Conservation (phyloP, 2,329 filamentous ascomycete species). For the Cryphonectria parasitica region DNA sequence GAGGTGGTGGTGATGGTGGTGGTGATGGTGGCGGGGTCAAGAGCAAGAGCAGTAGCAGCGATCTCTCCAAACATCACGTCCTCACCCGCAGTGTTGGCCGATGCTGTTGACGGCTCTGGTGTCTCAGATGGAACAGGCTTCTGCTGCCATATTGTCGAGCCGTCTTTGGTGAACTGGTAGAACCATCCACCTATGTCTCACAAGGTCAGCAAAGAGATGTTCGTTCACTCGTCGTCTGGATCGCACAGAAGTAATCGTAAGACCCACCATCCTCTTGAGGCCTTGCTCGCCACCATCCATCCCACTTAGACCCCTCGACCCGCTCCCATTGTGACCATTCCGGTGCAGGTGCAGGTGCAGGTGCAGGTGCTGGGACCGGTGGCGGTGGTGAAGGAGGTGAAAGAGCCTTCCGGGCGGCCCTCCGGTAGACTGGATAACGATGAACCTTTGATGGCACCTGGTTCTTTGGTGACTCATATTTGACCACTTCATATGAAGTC, state of each 20-base stretch:
- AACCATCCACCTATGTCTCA: conserved; percentile 22
- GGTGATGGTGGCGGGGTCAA: not conserved
- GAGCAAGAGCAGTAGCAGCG: conserved; percentile 13
- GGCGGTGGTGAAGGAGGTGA: conserved; percentile 5
- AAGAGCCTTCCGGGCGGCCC: not conserved
- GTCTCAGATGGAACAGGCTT: not conserved
- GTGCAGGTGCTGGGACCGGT: not conserved
- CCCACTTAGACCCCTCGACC: conserved; percentile 15
- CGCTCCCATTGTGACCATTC: conserved; percentile 26
- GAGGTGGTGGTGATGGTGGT: not conserved
- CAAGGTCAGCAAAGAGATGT: not conserved
- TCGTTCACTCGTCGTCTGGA: not conserved
- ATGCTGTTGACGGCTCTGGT: conserved; percentile 4
- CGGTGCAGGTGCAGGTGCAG: conserved; percentile 7
- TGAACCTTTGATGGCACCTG: conserved; percentile 6
- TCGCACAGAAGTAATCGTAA: not conserved
- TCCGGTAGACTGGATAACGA: conserved; percentile 7
- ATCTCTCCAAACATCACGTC: conserved; percentile 16
- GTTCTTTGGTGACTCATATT: conserved; percentile 8
- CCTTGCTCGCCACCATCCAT: conserved; percentile 27
- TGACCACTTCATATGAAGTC: conserved; percentile 22
- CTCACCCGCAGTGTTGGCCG: conserved; percentile 22
- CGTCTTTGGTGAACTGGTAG: conserved; percentile 26
- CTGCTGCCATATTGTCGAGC: conserved; percentile 24
- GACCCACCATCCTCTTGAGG: conserved; percentile 13